A percentile compares a stretch with the other conserved stretches of the same genome.
Conservation (phyloP, 1,284 basidiomycete species). For the Schizophyllum amplum region DNA sequence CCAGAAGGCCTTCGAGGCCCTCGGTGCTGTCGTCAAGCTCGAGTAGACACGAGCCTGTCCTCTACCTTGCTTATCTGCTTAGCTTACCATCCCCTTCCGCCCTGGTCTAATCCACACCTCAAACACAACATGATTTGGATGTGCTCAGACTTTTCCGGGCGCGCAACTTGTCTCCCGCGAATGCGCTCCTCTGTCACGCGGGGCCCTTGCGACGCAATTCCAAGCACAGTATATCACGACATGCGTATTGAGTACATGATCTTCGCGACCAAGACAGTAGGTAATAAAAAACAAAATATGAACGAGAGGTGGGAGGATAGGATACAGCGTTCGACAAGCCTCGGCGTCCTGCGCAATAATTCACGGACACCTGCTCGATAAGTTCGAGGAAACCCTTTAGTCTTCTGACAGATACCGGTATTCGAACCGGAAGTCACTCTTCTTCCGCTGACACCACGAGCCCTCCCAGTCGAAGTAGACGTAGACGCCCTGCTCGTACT, state of each 20-base stretch:
- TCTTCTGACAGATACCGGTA: conserved; percentile 89
- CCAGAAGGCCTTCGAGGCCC: conserved; percentile 80
- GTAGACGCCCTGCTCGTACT: conserved; percentile 98
- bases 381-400: conserved; percentile 26
- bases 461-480: conserved; percentile 98
- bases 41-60: conserved; percentile 40
- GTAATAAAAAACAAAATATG: background rate
- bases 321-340: background rate
- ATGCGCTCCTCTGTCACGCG: no score
- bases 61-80: background rate
- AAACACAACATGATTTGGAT: no score
- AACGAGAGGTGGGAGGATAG: background rate
- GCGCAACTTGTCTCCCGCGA: no score
- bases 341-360: background rate
- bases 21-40: conserved; percentile 85
- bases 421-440: conserved; percentile 96
- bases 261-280: background rate
- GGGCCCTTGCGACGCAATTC: no score
- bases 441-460: conserved; percentile 97
- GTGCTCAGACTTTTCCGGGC: no score
- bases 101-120: background rate
- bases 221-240: no score
- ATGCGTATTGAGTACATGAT: background rate
- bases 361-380: background rate
- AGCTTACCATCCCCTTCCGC: background rate